Evolutionary conservation across 148 eudicot species (phyloP).

Genomic region (Tetragonia tetragonoides): DNA sequence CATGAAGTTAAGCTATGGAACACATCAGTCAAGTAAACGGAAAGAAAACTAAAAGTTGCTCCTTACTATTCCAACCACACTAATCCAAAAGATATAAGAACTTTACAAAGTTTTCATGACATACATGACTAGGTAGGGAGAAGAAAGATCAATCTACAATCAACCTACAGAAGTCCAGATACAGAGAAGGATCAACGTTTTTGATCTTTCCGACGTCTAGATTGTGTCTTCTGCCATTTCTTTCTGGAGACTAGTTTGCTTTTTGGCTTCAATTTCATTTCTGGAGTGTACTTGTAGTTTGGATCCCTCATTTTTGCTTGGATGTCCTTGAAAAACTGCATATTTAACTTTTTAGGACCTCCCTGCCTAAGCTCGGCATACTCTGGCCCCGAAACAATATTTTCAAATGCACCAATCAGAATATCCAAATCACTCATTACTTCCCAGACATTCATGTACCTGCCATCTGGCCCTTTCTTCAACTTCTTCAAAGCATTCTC

Average conservation of each 20-base stretch:
- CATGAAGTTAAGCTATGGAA: not conserved
- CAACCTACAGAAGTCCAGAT: not conserved
- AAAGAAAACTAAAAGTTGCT: not conserved
- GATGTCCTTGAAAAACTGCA: slow-evolving; percentile 89
- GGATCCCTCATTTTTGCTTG: slow-evolving; percentile 96
- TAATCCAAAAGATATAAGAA: slow-evolving; percentile 2
- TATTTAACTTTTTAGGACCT: slow-evolving; percentile 83
- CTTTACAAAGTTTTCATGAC: slow-evolving; percentile 21
- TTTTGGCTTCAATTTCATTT: slow-evolving; percentile 86
- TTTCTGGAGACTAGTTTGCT: slow-evolving; percentile 72
- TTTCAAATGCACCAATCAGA: slow-evolving; percentile 90
- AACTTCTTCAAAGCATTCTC: slow-evolving; percentile 90
- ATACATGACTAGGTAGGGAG: slow-evolving; percentile 12
- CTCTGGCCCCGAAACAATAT: slow-evolving; percentile 90
- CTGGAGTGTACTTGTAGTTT: slow-evolving; percentile 78
- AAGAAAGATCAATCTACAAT: slow-evolving; percentile 10
- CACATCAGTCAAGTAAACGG: not conserved
- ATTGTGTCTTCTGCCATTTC: slow-evolving; percentile 82
- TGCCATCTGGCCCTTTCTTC: slow-evolving; percentile 96
- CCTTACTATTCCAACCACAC: not conserved
- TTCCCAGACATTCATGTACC: slow-evolving; percentile 91
- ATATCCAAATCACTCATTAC: slow-evolving; percentile 92
- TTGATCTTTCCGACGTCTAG: slow-evolving; percentile 76
- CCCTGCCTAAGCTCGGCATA: slow-evolving; percentile 87
- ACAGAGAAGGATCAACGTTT: slow-evolving; percentile 37